Conservation (phyloP, 768 basidiomycete species). For the Naganishia onofrii region DNA sequence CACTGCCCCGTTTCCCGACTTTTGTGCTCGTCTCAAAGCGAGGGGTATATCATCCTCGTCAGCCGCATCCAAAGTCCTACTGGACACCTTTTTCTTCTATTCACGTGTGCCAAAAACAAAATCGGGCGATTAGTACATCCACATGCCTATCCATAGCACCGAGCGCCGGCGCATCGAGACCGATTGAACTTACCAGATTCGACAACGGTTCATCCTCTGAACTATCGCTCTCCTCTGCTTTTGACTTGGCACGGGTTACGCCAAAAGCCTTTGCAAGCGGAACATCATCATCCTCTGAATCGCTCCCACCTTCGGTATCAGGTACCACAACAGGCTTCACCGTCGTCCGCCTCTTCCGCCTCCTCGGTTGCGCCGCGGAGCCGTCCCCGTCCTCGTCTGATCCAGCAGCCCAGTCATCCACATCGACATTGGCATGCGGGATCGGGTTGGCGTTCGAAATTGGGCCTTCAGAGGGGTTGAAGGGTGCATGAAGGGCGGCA, state of each 20-base stretch:
- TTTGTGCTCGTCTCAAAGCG: conserved; percentile 35
- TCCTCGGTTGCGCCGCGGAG: neutral
- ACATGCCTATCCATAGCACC: neutral
- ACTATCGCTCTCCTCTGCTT: neutral
- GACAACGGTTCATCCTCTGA: conserved; percentile 33
- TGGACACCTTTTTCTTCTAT: conserved; percentile 20
- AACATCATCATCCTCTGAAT: conserved; percentile 38
- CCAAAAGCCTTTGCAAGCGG: conserved; percentile 42
- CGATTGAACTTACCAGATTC: conserved; percentile 19
- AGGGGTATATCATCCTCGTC: conserved; percentile 50
- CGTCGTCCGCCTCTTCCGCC: conserved; percentile 18
- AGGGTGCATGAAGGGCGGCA: neutral
- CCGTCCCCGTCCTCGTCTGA: conserved; percentile 28
- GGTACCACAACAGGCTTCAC: neutral
- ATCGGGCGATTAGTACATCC: too few species aligned
- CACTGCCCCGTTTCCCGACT: neutral
- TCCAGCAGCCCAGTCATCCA: conserved; percentile 30
- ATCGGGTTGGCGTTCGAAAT: neutral
- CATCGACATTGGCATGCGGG: conserved; percentile 33
- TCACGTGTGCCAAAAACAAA: neutral
- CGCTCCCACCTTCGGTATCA: conserved; percentile 17
- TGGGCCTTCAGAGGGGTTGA: neutral
- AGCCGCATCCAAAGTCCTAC: conserved; percentile 27
- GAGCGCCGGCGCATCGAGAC: neutral
- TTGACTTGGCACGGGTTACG: neutral